Conservation (phyloP, 2,329 filamentous ascomycete genomes). For the Neofusicoccum ribis region DNA sequence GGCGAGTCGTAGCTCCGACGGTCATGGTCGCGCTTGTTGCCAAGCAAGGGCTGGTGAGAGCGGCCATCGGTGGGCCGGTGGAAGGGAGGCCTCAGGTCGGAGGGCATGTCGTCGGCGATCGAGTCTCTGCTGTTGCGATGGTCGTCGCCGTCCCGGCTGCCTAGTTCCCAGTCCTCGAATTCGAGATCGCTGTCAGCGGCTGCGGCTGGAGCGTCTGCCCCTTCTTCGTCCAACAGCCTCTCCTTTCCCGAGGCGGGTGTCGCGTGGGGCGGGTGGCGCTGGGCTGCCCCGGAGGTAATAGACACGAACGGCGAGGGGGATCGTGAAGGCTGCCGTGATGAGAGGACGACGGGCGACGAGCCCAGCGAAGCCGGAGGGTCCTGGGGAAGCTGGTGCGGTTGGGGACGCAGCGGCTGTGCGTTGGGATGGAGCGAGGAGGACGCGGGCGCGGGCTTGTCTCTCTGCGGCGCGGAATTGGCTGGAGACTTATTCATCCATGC, state of each 20-base stretch:
- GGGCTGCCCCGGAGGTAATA: conserved; percentile 22
- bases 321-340: conserved; percentile 27
- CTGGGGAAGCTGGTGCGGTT: background rate
- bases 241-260: conserved; percentile 18
- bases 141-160: background rate
- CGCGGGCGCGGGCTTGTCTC: background rate
- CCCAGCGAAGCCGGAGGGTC: conserved; percentile 21
- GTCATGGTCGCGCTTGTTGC: conserved; percentile 37
- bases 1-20: conserved; percentile 40
- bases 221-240: conserved; percentile 21
- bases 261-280: background rate
- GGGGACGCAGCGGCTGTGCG: background rate
- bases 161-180: conserved; percentile 45
- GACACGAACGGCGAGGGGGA: conserved; percentile 29
- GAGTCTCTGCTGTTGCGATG: conserved; percentile 29
- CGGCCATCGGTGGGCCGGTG: conserved; percentile 40
- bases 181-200: conserved; percentile 36
- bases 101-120: conserved; percentile 46
- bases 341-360: conserved; percentile 29
- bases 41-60: conserved; percentile 57
- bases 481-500: conserved; percentile 20
- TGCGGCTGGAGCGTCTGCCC: conserved; percentile 1
- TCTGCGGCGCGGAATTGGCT: conserved; percentile 1
- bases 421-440: conserved; percentile 6
- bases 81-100: conserved; percentile 47